Evolutionary conservation across 257 asterid genomes (phyloP).

Genomic region (Solanum paucissectum): DNA sequence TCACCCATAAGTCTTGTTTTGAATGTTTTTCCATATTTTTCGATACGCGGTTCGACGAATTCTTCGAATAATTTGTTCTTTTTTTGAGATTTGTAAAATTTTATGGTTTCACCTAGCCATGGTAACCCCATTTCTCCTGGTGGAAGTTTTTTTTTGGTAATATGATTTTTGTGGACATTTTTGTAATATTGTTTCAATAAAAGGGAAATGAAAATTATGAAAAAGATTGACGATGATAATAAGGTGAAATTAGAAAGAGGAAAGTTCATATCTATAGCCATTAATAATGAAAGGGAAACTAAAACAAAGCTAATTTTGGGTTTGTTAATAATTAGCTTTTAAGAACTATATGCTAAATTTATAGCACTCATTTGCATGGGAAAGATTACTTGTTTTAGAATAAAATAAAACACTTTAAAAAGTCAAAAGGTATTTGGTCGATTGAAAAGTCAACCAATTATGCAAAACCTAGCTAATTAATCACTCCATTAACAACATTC

Average conservation of each 20-base stretch:
- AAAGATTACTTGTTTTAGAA: neutral
- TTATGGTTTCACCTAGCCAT: slow-evolving; percentile 76
- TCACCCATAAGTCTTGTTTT: slow-evolving; percentile 70
- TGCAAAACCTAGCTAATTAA: neutral
- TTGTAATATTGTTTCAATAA: slow-evolving; percentile 5
- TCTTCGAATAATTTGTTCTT: slow-evolving; percentile 57
- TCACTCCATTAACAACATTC: neutral
- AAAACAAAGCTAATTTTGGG: neutral
- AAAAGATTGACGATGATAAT: slow-evolving; percentile 2
- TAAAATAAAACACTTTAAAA: neutral
- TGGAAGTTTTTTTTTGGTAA: slow-evolving; percentile 34
- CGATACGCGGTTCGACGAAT: slow-evolving; percentile 51
- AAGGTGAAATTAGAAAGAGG: slow-evolving; percentile 7
- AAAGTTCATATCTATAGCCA: slow-evolving; percentile 19
- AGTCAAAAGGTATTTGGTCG: slow-evolving; percentile 1
- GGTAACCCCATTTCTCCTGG: slow-evolving; percentile 77
- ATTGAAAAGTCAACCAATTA: slow-evolving; percentile 4
- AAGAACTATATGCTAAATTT: neutral
- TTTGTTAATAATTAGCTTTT: neutral
- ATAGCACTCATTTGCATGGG: slow-evolving; percentile 20
- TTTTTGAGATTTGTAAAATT: slow-evolving; percentile 62
- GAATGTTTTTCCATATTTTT: slow-evolving; percentile 53
- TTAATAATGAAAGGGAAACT: neutral
- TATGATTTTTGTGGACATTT: neutral
- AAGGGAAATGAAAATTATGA: slow-evolving; percentile 15